Evolutionary conservation across 371 early-diverging fungal genomes (phyloP).

Genomic region (Paraphysoderma sedebokerense): DNA sequence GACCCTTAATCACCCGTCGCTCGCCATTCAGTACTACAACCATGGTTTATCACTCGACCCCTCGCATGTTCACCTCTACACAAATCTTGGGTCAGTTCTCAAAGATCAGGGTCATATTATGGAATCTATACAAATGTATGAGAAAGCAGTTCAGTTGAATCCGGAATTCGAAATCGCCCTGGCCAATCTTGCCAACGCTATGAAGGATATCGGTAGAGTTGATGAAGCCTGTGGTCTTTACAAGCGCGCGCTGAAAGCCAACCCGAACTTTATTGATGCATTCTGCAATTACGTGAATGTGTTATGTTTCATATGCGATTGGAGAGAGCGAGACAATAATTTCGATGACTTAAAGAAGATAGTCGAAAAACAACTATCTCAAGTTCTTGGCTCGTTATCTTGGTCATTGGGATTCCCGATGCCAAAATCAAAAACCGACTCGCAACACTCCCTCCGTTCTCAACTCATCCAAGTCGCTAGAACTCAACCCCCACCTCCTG

Average conservation of each 20-base stretch:
- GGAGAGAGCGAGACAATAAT: constrained; percentile 56
- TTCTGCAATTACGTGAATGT: constrained; percentile 79
- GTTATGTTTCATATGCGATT: constrained; percentile 68
- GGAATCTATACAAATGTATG: constrained; percentile 74
- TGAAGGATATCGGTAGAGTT: constrained; percentile 72
- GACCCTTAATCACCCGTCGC: constrained; percentile 31
- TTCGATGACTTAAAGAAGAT: constrained; percentile 57
- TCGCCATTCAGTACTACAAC: constrained; percentile 70
- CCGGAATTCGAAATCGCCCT: constrained; percentile 78
- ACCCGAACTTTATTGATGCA: constrained; percentile 82
- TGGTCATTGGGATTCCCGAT: not conserved
- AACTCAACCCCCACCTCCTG: constrained; percentile 26
- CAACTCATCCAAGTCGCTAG: not conserved
- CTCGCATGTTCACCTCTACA: constrained; percentile 75
- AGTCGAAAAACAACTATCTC: constrained; percentile 55
- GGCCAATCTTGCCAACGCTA: constrained; percentile 77
- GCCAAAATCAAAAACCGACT: not conserved
- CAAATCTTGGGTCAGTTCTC: constrained; percentile 70
- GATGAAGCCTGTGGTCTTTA: constrained; percentile 79
- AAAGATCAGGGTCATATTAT: constrained; percentile 71
- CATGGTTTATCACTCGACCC: constrained; percentile 65
- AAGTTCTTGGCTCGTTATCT: constrained; percentile 8
- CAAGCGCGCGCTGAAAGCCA: constrained; percentile 60
- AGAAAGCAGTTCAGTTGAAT: constrained; percentile 68
- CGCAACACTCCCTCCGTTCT: not conserved